phyloP scores from a whole-genome alignment of 805 yeast genomes.

The Brettanomyces custersianus region DNA sequence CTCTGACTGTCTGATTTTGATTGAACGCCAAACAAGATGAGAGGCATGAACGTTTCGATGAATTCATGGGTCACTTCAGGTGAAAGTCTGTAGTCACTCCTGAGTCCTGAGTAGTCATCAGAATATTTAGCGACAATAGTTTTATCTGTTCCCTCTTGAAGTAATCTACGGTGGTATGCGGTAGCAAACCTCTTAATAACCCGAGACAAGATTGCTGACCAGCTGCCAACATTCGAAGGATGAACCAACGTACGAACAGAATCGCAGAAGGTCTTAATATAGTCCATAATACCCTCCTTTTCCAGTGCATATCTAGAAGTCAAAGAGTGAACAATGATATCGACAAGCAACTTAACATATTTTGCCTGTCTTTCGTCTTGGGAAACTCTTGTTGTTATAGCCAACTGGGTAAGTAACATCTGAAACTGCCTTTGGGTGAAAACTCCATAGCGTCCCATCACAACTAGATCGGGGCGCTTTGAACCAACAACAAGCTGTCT shows the following conservation, averaged over 20 bases:
- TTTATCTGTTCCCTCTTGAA: constrained; percentile 37
- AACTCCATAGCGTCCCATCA: constrained; percentile 49
- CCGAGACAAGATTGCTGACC: constrained; percentile 67
- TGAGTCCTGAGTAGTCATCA: constrained; percentile 18
- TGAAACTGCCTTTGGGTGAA: constrained; percentile 55
- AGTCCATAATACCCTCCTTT: constrained; percentile 38
- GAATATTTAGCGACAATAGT: constrained; percentile 12
- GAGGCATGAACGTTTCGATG: constrained; percentile 38
- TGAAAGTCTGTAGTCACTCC: constrained; percentile 17
- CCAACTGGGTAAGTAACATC: constrained; percentile 46
- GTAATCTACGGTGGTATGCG: constrained; percentile 49
- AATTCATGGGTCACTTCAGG: constrained; percentile 12
- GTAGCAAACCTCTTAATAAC: constrained; percentile 52
- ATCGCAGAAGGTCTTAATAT: constrained; percentile 47
- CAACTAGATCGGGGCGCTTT: constrained; percentile 21
- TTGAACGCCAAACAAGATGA: constrained; percentile 65
- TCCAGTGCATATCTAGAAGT: constrained; percentile 37
- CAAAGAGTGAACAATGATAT: constrained; percentile 53
- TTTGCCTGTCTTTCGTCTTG: constrained; percentile 18
- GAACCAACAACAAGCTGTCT: constrained; percentile 31
- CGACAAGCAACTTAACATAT: constrained; percentile 20
- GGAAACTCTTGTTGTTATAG: constrained; percentile 17
- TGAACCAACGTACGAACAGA: constrained; percentile 77
- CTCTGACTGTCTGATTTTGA: constrained; percentile 54
- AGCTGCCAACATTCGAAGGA: constrained; percentile 88